These are phyloP conservation scores for Luvunga scandens DNA, from an alignment of 345 rosid genomes.

Conservation along the genomic window DNA sequence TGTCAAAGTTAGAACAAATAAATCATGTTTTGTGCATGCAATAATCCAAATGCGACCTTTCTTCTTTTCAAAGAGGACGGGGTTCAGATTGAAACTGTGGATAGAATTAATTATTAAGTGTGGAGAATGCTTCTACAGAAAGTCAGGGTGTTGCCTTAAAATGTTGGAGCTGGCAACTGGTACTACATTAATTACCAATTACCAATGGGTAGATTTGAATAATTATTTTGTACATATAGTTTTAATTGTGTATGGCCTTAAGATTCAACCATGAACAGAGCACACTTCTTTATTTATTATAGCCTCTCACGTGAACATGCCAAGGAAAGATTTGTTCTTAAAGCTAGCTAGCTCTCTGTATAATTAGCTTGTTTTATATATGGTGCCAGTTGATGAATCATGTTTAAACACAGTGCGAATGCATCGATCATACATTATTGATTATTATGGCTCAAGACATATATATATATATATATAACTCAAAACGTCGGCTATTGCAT, in stretches of 20 bases:
- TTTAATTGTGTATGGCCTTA: not conserved
- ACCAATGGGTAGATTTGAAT: not conserved
- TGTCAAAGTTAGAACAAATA: not conserved
- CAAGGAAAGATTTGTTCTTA: not conserved
- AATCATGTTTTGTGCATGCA: not conserved
- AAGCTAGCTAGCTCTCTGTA: not conserved
- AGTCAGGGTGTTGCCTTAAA: not conserved
- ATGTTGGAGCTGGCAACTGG: not conserved
- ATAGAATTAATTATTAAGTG: not conserved
- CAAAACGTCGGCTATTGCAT: not conserved
- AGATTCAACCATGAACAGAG: constrained; percentile 2
- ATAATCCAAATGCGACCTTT: not conserved
- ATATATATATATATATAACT: no score
- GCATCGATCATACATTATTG: not conserved
- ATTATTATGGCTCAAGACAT: not conserved
- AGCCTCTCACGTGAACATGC: constrained; percentile 6
- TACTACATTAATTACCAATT: not conserved
- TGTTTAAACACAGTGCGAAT: not conserved
- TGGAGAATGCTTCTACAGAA: not conserved
- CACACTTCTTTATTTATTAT: not conserved
- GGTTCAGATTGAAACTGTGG: not conserved
- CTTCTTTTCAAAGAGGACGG: not conserved
- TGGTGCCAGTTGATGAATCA: not conserved
- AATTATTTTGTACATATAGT: not conserved
- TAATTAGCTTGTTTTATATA: not conserved